phyloP scores from a whole-genome alignment of 441 rosid genomes.

The Adansonia gregorii region DNA sequence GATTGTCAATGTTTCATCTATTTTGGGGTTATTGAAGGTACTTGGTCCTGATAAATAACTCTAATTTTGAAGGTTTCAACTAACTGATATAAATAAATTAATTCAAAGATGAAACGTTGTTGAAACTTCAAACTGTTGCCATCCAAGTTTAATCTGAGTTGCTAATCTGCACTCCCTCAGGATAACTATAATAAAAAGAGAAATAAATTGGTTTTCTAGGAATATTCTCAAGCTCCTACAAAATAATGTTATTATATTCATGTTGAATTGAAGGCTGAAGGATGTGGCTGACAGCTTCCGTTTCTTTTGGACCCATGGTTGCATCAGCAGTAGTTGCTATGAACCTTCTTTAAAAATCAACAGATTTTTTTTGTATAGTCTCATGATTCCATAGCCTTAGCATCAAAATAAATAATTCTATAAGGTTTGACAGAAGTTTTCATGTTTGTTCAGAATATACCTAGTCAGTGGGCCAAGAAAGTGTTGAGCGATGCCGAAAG shows the following conservation, averaged over 20 bases:
- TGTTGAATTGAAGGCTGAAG: background rate
- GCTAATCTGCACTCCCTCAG: background rate
- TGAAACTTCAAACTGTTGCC: background rate
- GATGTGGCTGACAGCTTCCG: background rate
- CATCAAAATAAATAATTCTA: background rate
- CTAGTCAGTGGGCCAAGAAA: constrained; percentile 49
- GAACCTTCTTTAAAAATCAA: no score
- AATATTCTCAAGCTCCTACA: background rate
- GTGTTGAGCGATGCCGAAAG: constrained; percentile 51
- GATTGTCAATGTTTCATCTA: constrained; percentile 49
- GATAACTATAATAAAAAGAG: no score
- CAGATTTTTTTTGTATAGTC: background rate
- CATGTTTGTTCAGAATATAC: constrained; percentile 36
- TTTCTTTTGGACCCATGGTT: background rate
- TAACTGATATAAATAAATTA: background rate
- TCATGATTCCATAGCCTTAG: background rate
- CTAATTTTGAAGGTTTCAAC: background rate
- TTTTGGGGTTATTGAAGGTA: constrained; percentile 45
- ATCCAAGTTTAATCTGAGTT: background rate
- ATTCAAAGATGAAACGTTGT: constrained; percentile 1
- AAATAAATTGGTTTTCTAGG: background rate
- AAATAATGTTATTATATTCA: background rate
- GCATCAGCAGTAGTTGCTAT: background rate
- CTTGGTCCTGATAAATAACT: background rate
- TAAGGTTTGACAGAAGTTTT: background rate